Percentiles rank a stretch among this genome's conserved stretches.
phyloP scores from a whole-genome alignment of 2,329 filamentous ascomycete species.

The Trichoderma lentiforme region DNA sequence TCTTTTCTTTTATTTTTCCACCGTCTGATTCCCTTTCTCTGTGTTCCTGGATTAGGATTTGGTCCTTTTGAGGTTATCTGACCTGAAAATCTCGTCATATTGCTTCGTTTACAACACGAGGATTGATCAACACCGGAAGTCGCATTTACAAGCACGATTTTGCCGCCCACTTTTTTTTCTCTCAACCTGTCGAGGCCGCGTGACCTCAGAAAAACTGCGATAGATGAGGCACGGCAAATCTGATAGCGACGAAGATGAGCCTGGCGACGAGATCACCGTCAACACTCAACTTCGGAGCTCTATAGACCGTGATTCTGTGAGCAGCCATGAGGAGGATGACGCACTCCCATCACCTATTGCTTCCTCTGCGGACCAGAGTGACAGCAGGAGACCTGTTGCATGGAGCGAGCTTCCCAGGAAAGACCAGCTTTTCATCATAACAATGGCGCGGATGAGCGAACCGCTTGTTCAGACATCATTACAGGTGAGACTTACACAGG shows the following conservation, averaged over 20 bases:
- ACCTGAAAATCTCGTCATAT: background rate
- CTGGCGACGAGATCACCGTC: slow-evolving; percentile 15
- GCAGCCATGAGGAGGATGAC: slow-evolving; percentile 1
- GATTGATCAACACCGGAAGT: background rate
- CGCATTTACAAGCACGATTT: background rate
- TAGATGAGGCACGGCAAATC: slow-evolving; percentile 25
- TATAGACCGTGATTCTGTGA: background rate
- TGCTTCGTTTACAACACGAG: background rate
- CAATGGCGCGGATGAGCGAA: slow-evolving; percentile 74
- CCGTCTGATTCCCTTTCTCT: background rate
- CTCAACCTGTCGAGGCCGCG: background rate
- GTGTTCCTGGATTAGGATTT: background rate
- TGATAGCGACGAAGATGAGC: slow-evolving; percentile 21
- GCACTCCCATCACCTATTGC: background rate
- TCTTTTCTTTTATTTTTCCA: background rate
- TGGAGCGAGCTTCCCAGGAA: slow-evolving; percentile 75
- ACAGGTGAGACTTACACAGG: slow-evolving; percentile 34
- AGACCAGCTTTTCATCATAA: slow-evolving; percentile 72
- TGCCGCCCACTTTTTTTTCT: background rate
- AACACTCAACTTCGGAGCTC: background rate
- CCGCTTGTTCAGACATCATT: slow-evolving; percentile 77
- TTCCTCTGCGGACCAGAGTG: background rate
- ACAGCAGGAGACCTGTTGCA: slow-evolving; percentile 24
- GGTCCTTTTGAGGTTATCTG: background rate
- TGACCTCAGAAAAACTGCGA: slow-evolving; percentile 1